These are phyloP conservation scores for Arabidopsis thaliana DNA, from an alignment of 345 rosid genomes.

Conservation along the genomic window TAIR10.1 NC_003076.8:1198501-1199000, in stretches of 20 bases:
- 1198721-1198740: conserved; percentile 85
- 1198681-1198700: conserved; percentile 56
- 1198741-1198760: conserved; percentile 71
- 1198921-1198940: conserved; percentile 65
- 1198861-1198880: not conserved
- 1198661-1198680: conserved; percentile 19
- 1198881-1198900: conserved; percentile 14
- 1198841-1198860: conserved; percentile 55
- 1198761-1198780: conserved; percentile 82
- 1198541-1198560: conserved; percentile 75
- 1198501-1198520: conserved; percentile 76
- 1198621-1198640: conserved; percentile 5
- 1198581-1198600: conserved; percentile 52
- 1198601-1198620: conserved; percentile 21
- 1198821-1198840: conserved; percentile 50
- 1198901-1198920: conserved; percentile 30
- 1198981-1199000: conserved; percentile 68
- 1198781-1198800: conserved; percentile 75
- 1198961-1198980: conserved; percentile 80
- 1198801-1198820: conserved; percentile 76
- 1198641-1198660: conserved; percentile 3
- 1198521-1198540: conserved; percentile 67
- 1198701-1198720: conserved; percentile 81
- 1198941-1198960: conserved; percentile 61
- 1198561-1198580: conserved; percentile 76